phyloP scores from a whole-genome alignment of 441 rosid species.

The Theobroma grandiflorum region DNA sequence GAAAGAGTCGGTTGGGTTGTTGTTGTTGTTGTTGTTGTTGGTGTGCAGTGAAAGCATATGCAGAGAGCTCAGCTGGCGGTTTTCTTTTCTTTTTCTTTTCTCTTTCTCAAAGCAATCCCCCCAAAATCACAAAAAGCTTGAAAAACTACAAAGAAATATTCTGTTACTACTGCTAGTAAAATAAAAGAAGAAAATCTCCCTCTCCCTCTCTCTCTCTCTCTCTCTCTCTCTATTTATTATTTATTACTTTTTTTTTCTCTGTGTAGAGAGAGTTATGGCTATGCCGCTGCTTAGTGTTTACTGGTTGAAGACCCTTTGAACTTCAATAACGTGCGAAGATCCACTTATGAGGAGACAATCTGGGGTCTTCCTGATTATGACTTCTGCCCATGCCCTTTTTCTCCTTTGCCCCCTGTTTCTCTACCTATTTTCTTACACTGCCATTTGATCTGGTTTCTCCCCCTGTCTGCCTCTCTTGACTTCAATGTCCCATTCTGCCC shows the following conservation, averaged over 20 bases:
- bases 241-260: too few relatives aligned
- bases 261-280: not conserved
- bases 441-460: conserved; percentile 18
- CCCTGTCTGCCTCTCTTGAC: too few relatives aligned
- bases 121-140: not conserved
- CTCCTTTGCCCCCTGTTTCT: conserved; percentile 26
- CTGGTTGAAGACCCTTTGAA: not conserved
- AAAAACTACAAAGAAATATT: not conserved
- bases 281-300: not conserved
- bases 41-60: conserved; percentile 35
- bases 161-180: not conserved
- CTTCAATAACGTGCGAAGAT: conserved; percentile 68
- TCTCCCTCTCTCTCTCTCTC: not conserved
- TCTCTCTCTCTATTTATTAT: not conserved
- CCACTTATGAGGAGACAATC: conserved; percentile 62
- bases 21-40: conserved; percentile 18
- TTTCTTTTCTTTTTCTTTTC: not conserved
- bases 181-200: not conserved
- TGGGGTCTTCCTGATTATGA: conserved; percentile 57
- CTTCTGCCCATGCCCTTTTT: conserved; percentile 24
- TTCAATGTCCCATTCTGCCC: too few relatives aligned
- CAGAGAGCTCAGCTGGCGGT: conserved; percentile 26
- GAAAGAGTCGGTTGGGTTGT: conserved; percentile 31
- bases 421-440: conserved; percentile 7
- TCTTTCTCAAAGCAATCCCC: not conserved